Conservation (phyloP, 768 basidiomycete genomes). For the Tricholoma flavovirens region DNA sequence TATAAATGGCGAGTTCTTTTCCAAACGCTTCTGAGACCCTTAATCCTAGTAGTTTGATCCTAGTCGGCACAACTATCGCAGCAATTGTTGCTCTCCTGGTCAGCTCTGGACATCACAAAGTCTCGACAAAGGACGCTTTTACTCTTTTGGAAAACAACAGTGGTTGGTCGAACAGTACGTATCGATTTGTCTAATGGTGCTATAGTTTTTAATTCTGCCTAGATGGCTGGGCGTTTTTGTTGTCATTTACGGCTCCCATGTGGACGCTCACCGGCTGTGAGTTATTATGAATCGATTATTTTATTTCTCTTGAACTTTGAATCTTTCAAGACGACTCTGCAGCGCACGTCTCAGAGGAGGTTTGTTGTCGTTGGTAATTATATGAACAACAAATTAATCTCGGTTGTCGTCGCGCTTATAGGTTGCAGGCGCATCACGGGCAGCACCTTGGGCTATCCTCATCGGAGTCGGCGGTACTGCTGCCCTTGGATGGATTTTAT, state of each 20-base stretch:
- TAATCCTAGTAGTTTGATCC: constrained; percentile 8
- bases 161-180: constrained; percentile 58
- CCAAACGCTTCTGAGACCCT: not conserved
- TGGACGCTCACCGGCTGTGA: constrained; percentile 75
- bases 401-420: not conserved
- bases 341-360: constrained; percentile 68
- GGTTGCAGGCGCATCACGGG: constrained; percentile 53
- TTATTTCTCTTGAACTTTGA: constrained; percentile 1
- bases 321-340: constrained; percentile 59
- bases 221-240: constrained; percentile 72
- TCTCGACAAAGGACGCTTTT: constrained; percentile 66
- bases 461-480: constrained; percentile 57
- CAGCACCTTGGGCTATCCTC: constrained; percentile 66
- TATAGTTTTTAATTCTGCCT: not conserved
- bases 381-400: not conserved
- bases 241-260: constrained; percentile 72
- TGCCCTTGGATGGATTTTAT: constrained; percentile 57
- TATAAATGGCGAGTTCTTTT: constrained; percentile 45
- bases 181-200: not conserved
- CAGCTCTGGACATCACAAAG: constrained; percentile 46
- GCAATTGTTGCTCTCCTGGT: constrained; percentile 58
- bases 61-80: constrained; percentile 62
- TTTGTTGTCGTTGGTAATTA: not conserved
- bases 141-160: constrained; percentile 67
- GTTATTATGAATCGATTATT: constrained; percentile 15